Evolutionary conservation across 768 basidiomycete genomes (phyloP).

Genomic region (Russula vinacea): DNA sequence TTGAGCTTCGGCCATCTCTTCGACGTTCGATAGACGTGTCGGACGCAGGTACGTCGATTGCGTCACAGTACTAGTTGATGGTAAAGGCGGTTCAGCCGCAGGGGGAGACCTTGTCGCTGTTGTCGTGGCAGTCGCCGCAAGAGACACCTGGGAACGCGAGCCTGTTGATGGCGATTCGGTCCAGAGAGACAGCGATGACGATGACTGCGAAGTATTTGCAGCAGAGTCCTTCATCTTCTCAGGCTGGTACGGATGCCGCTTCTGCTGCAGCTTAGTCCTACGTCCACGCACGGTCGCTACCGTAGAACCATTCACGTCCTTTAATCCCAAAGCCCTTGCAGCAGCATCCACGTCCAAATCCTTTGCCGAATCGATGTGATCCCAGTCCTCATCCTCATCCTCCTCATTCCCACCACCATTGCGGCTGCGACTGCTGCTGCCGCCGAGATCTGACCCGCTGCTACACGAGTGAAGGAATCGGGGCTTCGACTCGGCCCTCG

Average conservation of each 20-base stretch:
- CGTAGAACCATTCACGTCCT: constrained; percentile 34
- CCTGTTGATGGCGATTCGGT: constrained; percentile 29
- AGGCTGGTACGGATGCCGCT: constrained; percentile 44
- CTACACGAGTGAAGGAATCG: constrained; percentile 17
- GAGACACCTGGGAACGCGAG: constrained; percentile 32
- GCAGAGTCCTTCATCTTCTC: constrained; percentile 29
- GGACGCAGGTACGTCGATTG: constrained; percentile 37
- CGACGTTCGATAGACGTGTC: constrained; percentile 69
- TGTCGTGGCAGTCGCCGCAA: constrained; percentile 10
- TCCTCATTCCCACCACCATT: constrained; percentile 29
- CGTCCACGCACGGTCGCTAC: constrained; percentile 41
- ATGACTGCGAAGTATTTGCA: constrained; percentile 32
- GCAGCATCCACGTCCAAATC: constrained; percentile 60
- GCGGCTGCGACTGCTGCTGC: constrained; percentile 29
- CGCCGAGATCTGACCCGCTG: constrained; percentile 31
- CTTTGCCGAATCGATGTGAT: constrained; percentile 65
- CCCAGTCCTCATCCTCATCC: constrained; percentile 76
- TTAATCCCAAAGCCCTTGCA: constrained; percentile 31
- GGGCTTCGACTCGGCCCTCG: not conserved
- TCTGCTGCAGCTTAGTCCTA: constrained; percentile 35
- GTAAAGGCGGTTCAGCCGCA: not conserved
- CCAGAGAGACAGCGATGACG: constrained; percentile 20
- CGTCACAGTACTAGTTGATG: not conserved
- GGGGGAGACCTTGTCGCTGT: not conserved
- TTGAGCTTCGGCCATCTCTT: constrained; percentile 49